These are phyloP conservation scores for Calendula officinalis DNA, from an alignment of 129 eudicot genomes.

Conservation along the genomic window DNA sequence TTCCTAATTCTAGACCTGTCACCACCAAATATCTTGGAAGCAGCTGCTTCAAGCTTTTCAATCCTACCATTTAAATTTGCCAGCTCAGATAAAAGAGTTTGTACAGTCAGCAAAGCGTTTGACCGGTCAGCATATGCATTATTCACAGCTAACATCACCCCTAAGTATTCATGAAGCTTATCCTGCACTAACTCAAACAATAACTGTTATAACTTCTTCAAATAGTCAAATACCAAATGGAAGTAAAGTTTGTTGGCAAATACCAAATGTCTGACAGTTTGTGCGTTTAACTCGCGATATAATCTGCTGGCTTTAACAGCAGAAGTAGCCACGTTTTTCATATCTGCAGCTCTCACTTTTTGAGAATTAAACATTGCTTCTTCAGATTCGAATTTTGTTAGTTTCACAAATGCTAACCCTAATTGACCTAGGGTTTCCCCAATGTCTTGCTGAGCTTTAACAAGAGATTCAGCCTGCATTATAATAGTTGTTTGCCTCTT, in stretches of 20 bases:
- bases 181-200: slow-evolving; percentile 49
- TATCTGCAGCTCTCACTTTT: slow-evolving; percentile 69
- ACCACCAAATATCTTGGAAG: slow-evolving; percentile 89
- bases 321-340: slow-evolving; percentile 90
- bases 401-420: slow-evolving; percentile 76
- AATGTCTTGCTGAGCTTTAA: slow-evolving; percentile 88
- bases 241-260: too few species aligned
- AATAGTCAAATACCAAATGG: too few species aligned
- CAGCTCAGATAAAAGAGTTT: slow-evolving; percentile 14
- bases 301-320: slow-evolving; percentile 88
- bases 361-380: slow-evolving; percentile 64
- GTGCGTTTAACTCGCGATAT: slow-evolving; percentile 72
- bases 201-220: background rate
- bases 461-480: slow-evolving; percentile 85
- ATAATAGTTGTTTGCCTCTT: too few species aligned
- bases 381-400: slow-evolving; percentile 85
- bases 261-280: slow-evolving; percentile 86
- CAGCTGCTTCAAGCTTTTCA: slow-evolving; percentile 84
- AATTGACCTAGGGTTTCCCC: slow-evolving; percentile 90
- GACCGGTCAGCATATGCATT: slow-evolving; percentile 84
- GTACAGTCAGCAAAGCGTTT: slow-evolving; percentile 84
- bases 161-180: slow-evolving; percentile 90
- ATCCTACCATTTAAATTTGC: slow-evolving; percentile 59
- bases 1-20: slow-evolving; percentile 75
- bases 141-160: slow-evolving; percentile 79